phyloP scores from a whole-genome alignment of 805 yeast species.

The Candida nemodendra region DNA sequence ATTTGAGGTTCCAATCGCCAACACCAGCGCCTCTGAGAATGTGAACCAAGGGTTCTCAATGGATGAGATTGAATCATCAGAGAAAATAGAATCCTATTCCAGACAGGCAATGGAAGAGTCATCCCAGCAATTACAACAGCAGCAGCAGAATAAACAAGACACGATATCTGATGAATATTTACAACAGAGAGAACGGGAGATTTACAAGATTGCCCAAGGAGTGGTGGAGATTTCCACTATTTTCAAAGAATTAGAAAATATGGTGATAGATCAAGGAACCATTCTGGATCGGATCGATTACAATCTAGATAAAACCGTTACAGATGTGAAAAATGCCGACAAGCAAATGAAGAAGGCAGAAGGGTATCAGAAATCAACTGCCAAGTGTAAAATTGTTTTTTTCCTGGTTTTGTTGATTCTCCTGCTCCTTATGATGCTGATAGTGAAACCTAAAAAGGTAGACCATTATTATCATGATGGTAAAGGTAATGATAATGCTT shows the following conservation, averaged over 20 bases:
- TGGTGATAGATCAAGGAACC: constrained; percentile 95
- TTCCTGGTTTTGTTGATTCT: constrained; percentile 69
- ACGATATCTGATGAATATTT: constrained; percentile 42
- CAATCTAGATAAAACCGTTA: constrained; percentile 77
- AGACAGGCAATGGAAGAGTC: constrained; percentile 47
- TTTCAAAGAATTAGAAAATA: constrained; percentile 86
- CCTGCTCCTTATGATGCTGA: constrained; percentile 64
- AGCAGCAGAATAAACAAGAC: constrained; percentile 33
- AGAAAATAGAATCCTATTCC: constrained; percentile 49
- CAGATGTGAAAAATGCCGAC: constrained; percentile 73
- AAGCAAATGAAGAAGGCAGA: constrained; percentile 76
- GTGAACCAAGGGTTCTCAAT: constrained; percentile 11
- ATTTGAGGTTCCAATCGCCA: constrained; percentile 38
- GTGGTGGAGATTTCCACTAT: constrained; percentile 91
- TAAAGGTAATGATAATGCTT: constrained; percentile 7
- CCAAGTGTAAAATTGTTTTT: constrained; percentile 85
- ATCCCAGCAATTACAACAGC: constrained; percentile 43
- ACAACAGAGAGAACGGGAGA: constrained; percentile 83
- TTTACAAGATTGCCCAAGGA: constrained; percentile 88
- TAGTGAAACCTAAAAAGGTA: constrained; percentile 56
- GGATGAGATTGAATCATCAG: constrained; percentile 36
- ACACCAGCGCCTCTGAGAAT: constrained; percentile 1
- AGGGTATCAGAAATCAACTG: constrained; percentile 79
- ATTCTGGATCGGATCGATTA: constrained; percentile 91
- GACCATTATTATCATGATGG: constrained; percentile 30